Evolutionary conservation across 2,329 filamentous ascomycete genomes (phyloP), one percentile per base, ranked within the genome.

Genomic region (Macrophomina tecta): DNA sequence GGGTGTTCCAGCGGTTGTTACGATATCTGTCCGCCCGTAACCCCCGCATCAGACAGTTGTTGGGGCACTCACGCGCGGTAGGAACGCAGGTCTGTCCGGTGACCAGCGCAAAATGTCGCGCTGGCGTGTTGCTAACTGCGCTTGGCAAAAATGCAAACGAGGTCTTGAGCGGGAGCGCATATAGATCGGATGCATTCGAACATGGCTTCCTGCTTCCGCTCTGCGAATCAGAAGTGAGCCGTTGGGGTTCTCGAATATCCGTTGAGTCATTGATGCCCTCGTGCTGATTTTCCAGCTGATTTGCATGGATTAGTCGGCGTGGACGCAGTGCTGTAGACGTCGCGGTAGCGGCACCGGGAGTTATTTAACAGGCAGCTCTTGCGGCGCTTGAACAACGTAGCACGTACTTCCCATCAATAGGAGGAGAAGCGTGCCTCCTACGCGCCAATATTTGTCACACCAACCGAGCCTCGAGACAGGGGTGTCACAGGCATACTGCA

Each of bases 11-110:
- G 14, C 36, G 42, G 58, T 30, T 36, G 16, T 42, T 28, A 48
- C 58, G 45, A 49, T 49, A 45, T 36, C 32, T 49, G 40, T 49
- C 58, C 45, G 11, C 32, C n/a, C 34, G 58, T 62, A 49, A 62
- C 42, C 42, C 9, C 4, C 14, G 5, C 28, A 3, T 16, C 55
- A 18, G 36, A 12, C 36, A 42, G 16, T 12, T 34, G 4, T 34
- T 18, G 49, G 49, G 49, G 1, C n/a, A n/a, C 28, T 16, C 30
- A 30, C 40, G 40, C 36, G 28, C 42, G 45, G 12, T 16, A 38
- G 11, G 36, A 7, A 2, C 36, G 23, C 36, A 38, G 9, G 9
- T 11, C 9, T 62, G 42, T 38, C 58, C 45, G 58, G 30, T 49
- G 58, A 62, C 32, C 58, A 28, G 58, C n/a, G n/a, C 14, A 49